Conservation (phyloP, 176 grass and related monocot genomes). For the Guadua angustifolia region DNA sequence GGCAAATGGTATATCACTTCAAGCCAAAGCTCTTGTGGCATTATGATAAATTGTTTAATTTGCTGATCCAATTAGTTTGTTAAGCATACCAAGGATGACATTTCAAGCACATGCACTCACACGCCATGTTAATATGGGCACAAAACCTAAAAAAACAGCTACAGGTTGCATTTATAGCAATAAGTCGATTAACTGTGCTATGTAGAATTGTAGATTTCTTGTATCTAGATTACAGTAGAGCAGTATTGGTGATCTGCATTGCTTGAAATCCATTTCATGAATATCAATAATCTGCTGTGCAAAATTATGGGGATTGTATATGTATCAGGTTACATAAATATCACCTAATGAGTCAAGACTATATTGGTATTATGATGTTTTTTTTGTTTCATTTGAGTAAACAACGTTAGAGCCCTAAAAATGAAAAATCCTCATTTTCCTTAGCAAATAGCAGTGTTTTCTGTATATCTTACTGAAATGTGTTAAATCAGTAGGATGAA, state of each 20-base stretch:
- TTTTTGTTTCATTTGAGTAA: not conserved
- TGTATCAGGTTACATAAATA: not conserved
- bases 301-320: not conserved
- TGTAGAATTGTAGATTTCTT: not conserved
- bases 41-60: not conserved
- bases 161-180: not conserved
- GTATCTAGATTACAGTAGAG: not conserved
- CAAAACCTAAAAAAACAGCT: not conserved
- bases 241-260: not conserved
- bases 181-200: not conserved
- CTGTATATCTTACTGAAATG: not conserved
- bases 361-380: not conserved
- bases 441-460: not conserved
- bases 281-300: conserved; percentile 2
- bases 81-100: not conserved
- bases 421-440: not conserved
- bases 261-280: not conserved
- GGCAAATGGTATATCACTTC: conserved; percentile 79
- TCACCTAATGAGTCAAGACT: not conserved
- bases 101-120: conserved; percentile 2
- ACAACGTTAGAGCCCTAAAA: not conserved
- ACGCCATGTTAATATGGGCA: not conserved
- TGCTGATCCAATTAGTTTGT: not conserved
- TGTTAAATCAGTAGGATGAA: not conserved
- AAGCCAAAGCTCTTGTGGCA: not conserved